A percentile compares a stretch with the other conserved stretches of the same genome.
Evolutionary conservation across 139 green algal species (phyloP).

Genomic region (Coccomyxa sp.): DNA sequence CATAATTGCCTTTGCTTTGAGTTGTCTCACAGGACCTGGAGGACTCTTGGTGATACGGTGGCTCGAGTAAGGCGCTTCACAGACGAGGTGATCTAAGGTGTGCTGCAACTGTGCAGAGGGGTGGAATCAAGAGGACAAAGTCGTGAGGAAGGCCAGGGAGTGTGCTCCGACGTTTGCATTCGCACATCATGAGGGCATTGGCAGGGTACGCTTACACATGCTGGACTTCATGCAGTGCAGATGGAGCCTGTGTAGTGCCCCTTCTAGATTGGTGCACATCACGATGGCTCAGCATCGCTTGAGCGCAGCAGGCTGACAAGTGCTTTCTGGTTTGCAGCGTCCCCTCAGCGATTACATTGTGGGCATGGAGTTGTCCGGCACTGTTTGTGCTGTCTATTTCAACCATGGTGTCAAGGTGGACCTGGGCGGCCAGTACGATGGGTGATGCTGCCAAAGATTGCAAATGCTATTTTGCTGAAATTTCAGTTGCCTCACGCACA

Average conservation of each 20-base stretch:
- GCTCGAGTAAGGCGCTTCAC: background rate
- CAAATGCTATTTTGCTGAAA: background rate
- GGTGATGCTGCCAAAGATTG: background rate
- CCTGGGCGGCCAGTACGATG: conserved; percentile 26
- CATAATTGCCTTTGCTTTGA: no score
- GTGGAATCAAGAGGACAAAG: conserved; percentile 21
- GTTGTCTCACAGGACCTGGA: background rate
- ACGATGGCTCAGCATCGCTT: no score
- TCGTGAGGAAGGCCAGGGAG: conserved; percentile 11
- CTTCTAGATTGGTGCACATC: background rate
- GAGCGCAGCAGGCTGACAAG: no score
- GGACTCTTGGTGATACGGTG: background rate
- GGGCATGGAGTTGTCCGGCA: conserved; percentile 18
- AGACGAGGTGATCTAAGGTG: background rate
- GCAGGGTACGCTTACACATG: background rate
- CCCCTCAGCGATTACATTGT: conserved; percentile 11
- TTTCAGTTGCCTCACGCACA: no score
- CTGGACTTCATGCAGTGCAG: background rate
- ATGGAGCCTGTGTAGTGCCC: background rate
- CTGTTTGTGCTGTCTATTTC: conserved; percentile 8
- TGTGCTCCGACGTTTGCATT: background rate
- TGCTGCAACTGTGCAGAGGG: conserved; percentile 4
- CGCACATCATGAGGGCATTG: background rate
- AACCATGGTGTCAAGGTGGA: conserved; percentile 28
- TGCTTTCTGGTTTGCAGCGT: no score